Conservation (phyloP, 495 filamentous ascomycete species). For the Penicillium dipodomyicola region DNA sequence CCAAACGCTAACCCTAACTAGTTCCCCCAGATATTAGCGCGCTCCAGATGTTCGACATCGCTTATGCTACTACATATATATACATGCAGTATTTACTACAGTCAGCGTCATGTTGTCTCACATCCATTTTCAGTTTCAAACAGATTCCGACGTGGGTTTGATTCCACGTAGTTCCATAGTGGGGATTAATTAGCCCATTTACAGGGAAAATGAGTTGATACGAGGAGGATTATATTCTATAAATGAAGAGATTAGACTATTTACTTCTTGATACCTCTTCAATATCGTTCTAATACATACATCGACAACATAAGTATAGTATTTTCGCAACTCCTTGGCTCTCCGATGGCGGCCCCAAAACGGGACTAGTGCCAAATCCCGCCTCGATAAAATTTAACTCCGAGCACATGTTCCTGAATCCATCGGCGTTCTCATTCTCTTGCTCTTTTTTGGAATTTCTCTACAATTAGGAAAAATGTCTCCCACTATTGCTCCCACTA, state of each 20-base stretch:
- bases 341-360: conserved; percentile 30
- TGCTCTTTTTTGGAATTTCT: conserved; percentile 14
- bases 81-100: no score
- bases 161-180: background rate
- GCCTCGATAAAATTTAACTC: conserved; percentile 27
- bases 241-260: no score
- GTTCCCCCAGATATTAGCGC: no score
- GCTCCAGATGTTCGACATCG: no score
- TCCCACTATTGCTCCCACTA: conserved; percentile 47
- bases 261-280: no score
- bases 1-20: no score
- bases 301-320: background rate
- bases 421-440: conserved; percentile 19
- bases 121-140: background rate
- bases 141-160: background rate
- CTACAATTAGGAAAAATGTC: conserved; percentile 42
- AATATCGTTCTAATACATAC: no score
- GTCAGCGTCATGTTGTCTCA: no score
- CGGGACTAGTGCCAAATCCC: conserved; percentile 30
- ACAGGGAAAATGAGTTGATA: background rate
- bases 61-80: no score
- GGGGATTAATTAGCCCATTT: background rate
- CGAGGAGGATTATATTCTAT: background rate
- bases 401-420: conserved; percentile 21
- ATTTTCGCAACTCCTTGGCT: background rate